Base-by-base conservation (phyloP, 2,329 filamentous ascomycete genomes). In the Septoria linicola region DNA sequence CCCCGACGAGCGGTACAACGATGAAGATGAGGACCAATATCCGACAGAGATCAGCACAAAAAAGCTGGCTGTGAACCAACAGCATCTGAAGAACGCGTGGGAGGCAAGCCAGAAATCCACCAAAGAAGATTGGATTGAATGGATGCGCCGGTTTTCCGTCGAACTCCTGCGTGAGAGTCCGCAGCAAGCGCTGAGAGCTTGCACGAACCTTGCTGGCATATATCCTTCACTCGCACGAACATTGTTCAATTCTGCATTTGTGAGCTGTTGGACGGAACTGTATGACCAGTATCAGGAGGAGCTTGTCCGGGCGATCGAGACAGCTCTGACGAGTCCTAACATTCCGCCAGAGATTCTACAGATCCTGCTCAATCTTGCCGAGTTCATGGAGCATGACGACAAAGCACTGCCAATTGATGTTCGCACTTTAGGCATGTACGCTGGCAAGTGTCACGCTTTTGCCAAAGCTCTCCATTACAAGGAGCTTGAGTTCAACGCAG, bases 311-410 rank as follows among this genome's bases (percentile, higher is more conserved):
- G 95, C 95, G 19, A 95, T 99, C 45, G 93, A 99, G 69, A 89
- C 88, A 56, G 93, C 95, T 1, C 87, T 99, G 61, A 93, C 90
- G 48, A 97, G 92, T 3, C 87, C 92, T 45, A 92, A 96, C 62
- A 95, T 99, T 10, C 92, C 93, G 0, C 93, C 95, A 0, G 95
- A 99, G 69, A 86, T 99, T 59, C 77, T 99, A 7, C 92, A 96
- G 54, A 86, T 96, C 42, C 77, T 99, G 21, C 82, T 99, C 41
- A 99, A 99, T 65, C 79, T 99, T 43, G 93, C 93, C 17, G 93
- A 99, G 68, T 99, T 99, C 70, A 99, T 99, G 93, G 93, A 99
- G 68, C 93, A 99, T 66, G 95, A 99, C 63, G 93, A 99, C 69
- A 99, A 99, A 70, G 92, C 95, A 11, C 76, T 99, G 45, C 93